These are phyloP conservation scores for Metschnikowia gelsemii DNA, from an alignment of 805 yeast genomes.

Conservation along the genomic window DNA sequence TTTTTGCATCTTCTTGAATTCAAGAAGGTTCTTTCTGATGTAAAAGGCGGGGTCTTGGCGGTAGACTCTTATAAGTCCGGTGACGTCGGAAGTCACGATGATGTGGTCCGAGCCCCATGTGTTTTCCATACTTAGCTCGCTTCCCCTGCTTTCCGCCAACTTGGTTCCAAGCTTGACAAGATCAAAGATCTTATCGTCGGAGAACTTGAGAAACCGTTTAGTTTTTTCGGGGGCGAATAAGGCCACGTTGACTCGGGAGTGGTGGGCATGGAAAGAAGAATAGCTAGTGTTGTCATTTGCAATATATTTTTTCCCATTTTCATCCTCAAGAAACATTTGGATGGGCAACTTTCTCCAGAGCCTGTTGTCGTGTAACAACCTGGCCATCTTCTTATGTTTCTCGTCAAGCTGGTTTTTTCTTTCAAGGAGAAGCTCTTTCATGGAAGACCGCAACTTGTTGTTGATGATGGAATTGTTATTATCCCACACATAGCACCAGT, in stretches of 20 bases:
- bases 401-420: conserved; percentile 36
- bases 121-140: conserved; percentile 2
- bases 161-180: conserved; percentile 33
- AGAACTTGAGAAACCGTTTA: conserved; percentile 58
- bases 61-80: conserved; percentile 72
- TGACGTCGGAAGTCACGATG: conserved; percentile 72
- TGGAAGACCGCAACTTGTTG: conserved; percentile 34
- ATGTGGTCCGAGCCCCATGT: conserved; percentile 41
- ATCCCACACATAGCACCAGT: conserved; percentile 83
- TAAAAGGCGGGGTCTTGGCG: conserved; percentile 71
- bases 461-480: conserved; percentile 42
- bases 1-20: conserved; percentile 9
- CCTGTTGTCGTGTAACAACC: conserved; percentile 30
- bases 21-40: conserved; percentile 28
- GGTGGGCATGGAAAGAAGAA: conserved; percentile 75
- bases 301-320: conserved; percentile 21
- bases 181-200: conserved; percentile 81
- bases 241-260: conserved; percentile 70
- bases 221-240: conserved; percentile 74
- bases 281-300: conserved; percentile 58
- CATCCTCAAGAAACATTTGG: conserved; percentile 28
- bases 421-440: conserved; percentile 36
- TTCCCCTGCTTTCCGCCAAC: conserved; percentile 9
- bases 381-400: conserved; percentile 29
- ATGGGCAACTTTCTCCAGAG: conserved; percentile 27